phyloP scores from a whole-genome alignment of 2,329 filamentous ascomycete species.

The Dactylellina sp. region DNA sequence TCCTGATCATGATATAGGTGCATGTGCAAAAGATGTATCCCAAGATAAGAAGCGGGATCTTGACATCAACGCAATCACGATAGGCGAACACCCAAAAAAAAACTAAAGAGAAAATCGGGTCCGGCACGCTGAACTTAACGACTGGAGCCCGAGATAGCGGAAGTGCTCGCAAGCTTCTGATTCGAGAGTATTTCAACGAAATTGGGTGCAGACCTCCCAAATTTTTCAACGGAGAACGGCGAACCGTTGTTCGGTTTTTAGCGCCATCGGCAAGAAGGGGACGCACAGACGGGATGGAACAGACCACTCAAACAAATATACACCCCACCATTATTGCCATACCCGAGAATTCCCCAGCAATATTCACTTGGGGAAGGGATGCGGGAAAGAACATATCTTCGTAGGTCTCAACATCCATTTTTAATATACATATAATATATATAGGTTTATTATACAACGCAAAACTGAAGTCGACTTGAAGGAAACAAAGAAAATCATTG shows the following conservation, averaged over 20 bases:
- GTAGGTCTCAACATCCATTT: too few species aligned
- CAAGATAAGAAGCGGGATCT: too few species aligned
- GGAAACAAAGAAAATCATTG: too few species aligned
- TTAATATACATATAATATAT: too few species aligned
- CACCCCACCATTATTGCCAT: conserved; percentile 18
- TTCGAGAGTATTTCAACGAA: conserved; percentile 34
- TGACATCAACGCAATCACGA: conserved; percentile 19
- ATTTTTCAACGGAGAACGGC: conserved; percentile 30
- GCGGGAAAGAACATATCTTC: too few species aligned
- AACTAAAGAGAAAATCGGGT: too few species aligned
- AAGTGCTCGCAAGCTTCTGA: not conserved
- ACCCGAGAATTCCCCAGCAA: not conserved
- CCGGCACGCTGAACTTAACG: not conserved
- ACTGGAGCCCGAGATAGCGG: conserved; percentile 39
- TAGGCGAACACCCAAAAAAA: conserved; percentile 27
- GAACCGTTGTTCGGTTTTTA: conserved; percentile 43
- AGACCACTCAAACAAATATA: conserved; percentile 14
- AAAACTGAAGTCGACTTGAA: too few species aligned
- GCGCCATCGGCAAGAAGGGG: conserved; percentile 23
- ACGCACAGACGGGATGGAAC: conserved; percentile 43
- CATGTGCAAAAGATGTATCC: too few species aligned
- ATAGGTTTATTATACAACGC: too few species aligned
- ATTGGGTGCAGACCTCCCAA: conserved; percentile 14
- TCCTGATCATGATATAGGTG: too few species aligned
- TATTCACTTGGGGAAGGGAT: not conserved